Evolutionary conservation across 2,329 filamentous ascomycete genomes (phyloP), one percentile per base, ranked within the genome.

Genomic region (Paramyrothecium roridum): DNA sequence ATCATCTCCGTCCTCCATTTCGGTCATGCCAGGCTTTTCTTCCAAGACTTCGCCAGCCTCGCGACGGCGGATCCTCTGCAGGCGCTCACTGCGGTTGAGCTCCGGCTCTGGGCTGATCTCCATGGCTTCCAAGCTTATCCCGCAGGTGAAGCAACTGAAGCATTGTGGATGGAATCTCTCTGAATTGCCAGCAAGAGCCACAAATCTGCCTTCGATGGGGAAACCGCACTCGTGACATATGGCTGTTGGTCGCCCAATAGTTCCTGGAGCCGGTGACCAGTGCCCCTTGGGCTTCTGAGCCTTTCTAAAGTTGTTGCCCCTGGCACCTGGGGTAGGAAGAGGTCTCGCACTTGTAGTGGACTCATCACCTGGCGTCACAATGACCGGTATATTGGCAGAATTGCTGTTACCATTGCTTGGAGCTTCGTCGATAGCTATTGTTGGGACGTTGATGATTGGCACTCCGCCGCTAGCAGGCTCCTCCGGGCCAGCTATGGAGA

Each of bases 61-160:
- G 17, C 89, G 84, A 22, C 82, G 81, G 30, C 74, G 77, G 63
- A 93, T 91, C n/a, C 90, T 84, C 30, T 86, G 83, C 1, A 96
- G 76, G 23, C 95, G 87, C 52, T 88, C 88, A 2, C 75, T 74
- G 48, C 91, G 89, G 61, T 85, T 83, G 46, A 80, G 74, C 10
- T 91, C 85, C 0, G 95, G 95, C 72, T 99, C 95, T 0, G 92
- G 91, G 62, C 95, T 96, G 71, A 99, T 98, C 64, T 96, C 95
- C 55, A 99, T 90, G 54, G 92, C 93, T 75, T 99, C 95, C 19
- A 99, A 88, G 20, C 87, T 83, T 11, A 93, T 96, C 30, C 88
- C 86, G 70, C 95, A 99, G 57, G 90, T 83, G 70, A 91, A 89
- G 76, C 95, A 99, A 47, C 84, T 82, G 76, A 99, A 98, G 73